Evolutionary conservation across 2,329 filamentous ascomycete genomes (phyloP), one percentile per base, ranked within the genome.

Genomic region (Phialophora tarda): DNA sequence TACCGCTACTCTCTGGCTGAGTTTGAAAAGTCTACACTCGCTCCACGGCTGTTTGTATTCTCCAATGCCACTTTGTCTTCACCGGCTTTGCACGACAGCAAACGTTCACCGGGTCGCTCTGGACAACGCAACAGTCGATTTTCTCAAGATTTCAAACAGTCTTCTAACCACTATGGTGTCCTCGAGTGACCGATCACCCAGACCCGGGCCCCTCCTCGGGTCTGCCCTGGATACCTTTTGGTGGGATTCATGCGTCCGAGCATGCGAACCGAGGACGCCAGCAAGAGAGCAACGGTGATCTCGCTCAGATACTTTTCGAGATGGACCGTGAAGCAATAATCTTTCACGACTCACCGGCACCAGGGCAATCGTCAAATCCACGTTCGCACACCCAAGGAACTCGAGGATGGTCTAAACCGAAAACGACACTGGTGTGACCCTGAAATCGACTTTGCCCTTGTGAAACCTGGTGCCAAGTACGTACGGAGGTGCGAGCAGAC

Each of bases 401-500:
- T 59, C 60, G 58, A 57, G 59, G 21, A 60, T 26, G 50, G 57
- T 48, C 66, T 69, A 69, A 64, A 54, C 63, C 55, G 44, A 63
- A 64, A 68, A 57, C 28, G 60, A 63, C 28, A 26, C 60, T 68
- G 66, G 66, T 68, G 66, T 48, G 59, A 63, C 63, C 66, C 62
- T 62, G 26, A 60, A 65, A 68, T 65, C 47, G 59, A 55, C 59
- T 63, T 61, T 69, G 64, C 51, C 23, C 32, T 53, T 61, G 44
- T 44, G 59, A 61, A 61, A 61, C 59, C 47, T 51, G 21, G 60
- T 53, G 34, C 38, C 34, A 32, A 55, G 26, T n/a, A 55, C 28
- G 26, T n/a, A 34, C 28, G 53, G 17, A 32, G 53, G 28, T 55
- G 23, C 53, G 21, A 26, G 23, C 21, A 24, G 48, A 48, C 24